A percentile compares a stretch with the other conserved stretches of the same genome.
Conservation (phyloP, 106 monocot species). For the Agapanthus africanus region DNA sequence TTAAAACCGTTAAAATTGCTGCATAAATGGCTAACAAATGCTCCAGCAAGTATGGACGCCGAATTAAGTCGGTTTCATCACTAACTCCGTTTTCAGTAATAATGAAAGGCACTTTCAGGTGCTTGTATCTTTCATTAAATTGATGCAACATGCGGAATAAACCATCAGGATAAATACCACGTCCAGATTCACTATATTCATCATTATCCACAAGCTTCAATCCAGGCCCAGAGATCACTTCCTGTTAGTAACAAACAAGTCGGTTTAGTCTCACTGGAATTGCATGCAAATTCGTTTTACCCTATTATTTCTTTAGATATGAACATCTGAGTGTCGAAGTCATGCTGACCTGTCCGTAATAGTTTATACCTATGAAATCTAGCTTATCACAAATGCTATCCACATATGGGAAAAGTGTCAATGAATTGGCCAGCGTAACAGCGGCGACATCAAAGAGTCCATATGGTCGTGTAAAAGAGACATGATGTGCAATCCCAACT, state of each 20-base stretch:
- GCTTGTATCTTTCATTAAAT: constrained; percentile 86
- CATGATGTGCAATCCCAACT: constrained; percentile 82
- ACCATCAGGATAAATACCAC: constrained; percentile 92
- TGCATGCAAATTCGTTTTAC: not conserved
- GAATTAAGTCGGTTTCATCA: constrained; percentile 90
- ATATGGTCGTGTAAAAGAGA: constrained; percentile 85
- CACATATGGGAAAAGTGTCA: constrained; percentile 69
- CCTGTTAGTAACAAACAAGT: constrained; percentile 30
- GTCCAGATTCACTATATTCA: constrained; percentile 97
- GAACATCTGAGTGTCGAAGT: not conserved
- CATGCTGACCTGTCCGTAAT: constrained; percentile 81
- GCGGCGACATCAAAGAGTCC: constrained; percentile 86
- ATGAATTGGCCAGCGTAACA: constrained; percentile 56
- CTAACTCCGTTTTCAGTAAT: constrained; percentile 94
- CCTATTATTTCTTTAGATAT: no score
- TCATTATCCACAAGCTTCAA: constrained; percentile 74
- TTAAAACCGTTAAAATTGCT: constrained; percentile 59
- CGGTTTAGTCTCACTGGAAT: not conserved
- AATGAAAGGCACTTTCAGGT: constrained; percentile 73
- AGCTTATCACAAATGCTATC: constrained; percentile 80
- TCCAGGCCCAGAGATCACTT: constrained; percentile 77
- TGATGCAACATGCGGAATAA: constrained; percentile 69
- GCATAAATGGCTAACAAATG: constrained; percentile 83
- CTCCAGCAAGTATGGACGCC: constrained; percentile 83
- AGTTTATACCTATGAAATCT: constrained; percentile 94